Evolutionary conservation across 2,329 filamentous ascomycete species (phyloP).

Genomic region (Stemphylium lycopersici): DNA sequence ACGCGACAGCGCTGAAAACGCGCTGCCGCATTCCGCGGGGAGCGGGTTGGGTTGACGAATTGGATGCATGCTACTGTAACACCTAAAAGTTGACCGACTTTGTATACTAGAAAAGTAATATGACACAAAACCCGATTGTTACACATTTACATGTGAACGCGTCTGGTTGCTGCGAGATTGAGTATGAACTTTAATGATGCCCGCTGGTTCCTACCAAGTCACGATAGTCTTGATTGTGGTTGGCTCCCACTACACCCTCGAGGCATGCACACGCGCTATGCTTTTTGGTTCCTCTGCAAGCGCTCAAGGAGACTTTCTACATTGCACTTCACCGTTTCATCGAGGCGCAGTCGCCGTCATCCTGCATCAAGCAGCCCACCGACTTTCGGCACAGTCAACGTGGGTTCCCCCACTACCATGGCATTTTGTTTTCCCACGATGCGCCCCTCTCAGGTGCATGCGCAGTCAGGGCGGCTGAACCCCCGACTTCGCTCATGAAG

Average conservation of each 20-base stretch:
- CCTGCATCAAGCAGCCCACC: neutral
- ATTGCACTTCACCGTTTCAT: neutral
- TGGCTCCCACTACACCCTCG: conserved; percentile 7
- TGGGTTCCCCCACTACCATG: neutral
- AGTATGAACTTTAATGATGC: neutral
- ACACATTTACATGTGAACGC: neutral
- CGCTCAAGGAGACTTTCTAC: neutral
- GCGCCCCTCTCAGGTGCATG: too few relatives aligned
- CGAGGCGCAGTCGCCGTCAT: neutral
- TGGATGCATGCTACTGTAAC: conserved; percentile 20
- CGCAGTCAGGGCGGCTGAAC: too few relatives aligned
- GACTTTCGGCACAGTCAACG: neutral
- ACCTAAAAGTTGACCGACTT: conserved; percentile 19
- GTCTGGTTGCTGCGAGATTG: neutral
- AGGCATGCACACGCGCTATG: neutral
- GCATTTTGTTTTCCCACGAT: neutral
- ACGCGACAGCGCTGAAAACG: neutral
- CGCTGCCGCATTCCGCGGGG: neutral
- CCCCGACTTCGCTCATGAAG: too few relatives aligned
- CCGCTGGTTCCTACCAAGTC: neutral
- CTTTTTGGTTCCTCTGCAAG: neutral
- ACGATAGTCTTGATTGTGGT: neutral
- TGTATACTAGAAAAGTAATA: conserved; percentile 25
- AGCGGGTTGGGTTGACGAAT: conserved; percentile 10
- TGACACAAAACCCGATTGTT: conserved; percentile 3